Conservation (phyloP, 208 protist genomes). For the Leishmania aethiopica region DNA sequence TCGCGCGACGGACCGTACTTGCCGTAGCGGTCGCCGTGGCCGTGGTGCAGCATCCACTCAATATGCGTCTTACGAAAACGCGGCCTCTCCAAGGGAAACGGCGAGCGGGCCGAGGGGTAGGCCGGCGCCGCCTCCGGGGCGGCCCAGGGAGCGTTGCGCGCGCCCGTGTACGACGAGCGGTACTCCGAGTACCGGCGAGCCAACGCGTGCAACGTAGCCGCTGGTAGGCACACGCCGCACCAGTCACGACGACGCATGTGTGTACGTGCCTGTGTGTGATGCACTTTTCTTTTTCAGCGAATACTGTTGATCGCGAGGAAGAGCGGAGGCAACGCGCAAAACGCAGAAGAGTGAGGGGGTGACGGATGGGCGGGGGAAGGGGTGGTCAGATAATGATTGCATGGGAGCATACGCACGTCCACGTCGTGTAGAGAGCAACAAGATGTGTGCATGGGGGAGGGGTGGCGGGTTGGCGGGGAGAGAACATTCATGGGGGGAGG, state of each 20-base stretch:
- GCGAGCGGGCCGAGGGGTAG: constrained; percentile 59
- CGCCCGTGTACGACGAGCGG: constrained; percentile 48
- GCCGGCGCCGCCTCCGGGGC: constrained; percentile 33
- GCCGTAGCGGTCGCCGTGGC: constrained; percentile 69
- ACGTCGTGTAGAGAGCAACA: background rate
- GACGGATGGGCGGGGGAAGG: no score
- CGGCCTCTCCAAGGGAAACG: constrained; percentile 51
- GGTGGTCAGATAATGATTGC: background rate
- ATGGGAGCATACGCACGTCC: background rate
- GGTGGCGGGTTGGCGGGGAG: background rate
- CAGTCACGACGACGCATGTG: constrained; percentile 1
- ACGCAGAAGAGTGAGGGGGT: background rate
- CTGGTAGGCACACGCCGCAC: background rate
- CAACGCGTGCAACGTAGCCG: constrained; percentile 6
- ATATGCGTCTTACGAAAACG: constrained; percentile 84
- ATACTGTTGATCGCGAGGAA: background rate
- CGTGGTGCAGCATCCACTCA: constrained; percentile 86
- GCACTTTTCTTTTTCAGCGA: background rate
- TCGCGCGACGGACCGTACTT: constrained; percentile 79
- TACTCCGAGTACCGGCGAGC: constrained; percentile 46
- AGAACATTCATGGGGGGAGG: background rate
- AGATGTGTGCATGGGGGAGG: background rate
- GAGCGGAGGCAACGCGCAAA: background rate
- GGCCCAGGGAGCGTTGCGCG: constrained; percentile 35
- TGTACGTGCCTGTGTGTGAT: background rate